Evolutionary conservation across 2,329 filamentous ascomycete genomes (phyloP), one percentile per base, ranked within the genome.

Genomic region (Scedosporium apiospermum): DNA sequence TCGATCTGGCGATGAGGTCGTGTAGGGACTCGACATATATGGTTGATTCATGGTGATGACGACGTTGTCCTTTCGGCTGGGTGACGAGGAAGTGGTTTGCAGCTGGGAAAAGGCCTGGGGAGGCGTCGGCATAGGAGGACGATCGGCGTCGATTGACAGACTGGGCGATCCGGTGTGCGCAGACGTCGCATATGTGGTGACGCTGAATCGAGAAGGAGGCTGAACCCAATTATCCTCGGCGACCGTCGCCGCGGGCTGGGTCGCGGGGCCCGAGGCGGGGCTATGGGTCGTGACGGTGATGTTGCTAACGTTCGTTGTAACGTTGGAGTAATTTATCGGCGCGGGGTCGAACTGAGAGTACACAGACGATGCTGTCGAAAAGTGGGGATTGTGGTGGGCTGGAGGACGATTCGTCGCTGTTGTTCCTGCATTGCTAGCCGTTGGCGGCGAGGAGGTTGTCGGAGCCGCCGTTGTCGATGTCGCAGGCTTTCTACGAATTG

Each of bases 151-250:
- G 18, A 71, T 65, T 38, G 75, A 75, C 38, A 72, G 67, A 58
- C 72, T 76, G 62, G 74, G 77, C 53, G 72, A 78, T 18, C 73
- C 76, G 12, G 74, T 72, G 38, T 73, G 72, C 55, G 78, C 72
- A 4, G 83, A 81, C 1, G 84, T 83, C 26, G 81, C 79, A 68
- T 82, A 86, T 1, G 85, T 88, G 6, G 83, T 86, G 65, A 82
- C 76, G 72, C 85, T 89, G 71, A 88, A 89, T 57, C 83, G 82
- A 58, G 85, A 88, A 2, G 76, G 72, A 5, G 83, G 83, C 63
- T 83, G 80, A 12, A 75, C 73, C 76, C 79, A 80, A 44, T 57
- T 42, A 49, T 61, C 60, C 18, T 61, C 46, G 9, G 49, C 42
- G 16, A 44, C 21, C 6, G 18, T 18, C 44, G 58, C 26, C 44